Base-by-base conservation (phyloP, 176 grass and related monocot genomes). In the bread wheat (Triticum aestivum) region DNA sequence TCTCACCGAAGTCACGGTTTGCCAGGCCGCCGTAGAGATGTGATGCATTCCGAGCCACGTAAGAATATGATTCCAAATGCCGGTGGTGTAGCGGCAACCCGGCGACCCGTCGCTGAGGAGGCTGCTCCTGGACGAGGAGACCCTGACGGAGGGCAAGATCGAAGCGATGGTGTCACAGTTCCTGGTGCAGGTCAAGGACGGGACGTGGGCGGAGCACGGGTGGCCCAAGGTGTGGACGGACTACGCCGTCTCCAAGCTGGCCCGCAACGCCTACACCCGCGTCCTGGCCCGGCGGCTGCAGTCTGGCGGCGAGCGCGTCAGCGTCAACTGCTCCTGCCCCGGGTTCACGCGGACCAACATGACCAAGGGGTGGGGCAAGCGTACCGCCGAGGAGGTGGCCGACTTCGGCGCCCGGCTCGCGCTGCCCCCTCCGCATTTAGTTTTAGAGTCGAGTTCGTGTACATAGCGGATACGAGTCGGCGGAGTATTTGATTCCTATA, bases 151-250 rank as follows among this genome's bases (percentile, higher is more conserved):
- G 82, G 56, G 52, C 8, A 64, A 79, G 87, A 79, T 98, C 9
- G 91, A 94, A 15, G 52, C 44, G 35, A 92, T 98, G 91, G 93
- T 80, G 82, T 84, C 86, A 21, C 89, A 65, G 80, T 98, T 98
- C 89, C 90, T 98, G 62, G 17, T 30, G 45, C 90, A 98, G 32
- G 96, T 98, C 67, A 92, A 94, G 56, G 69, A 87, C 30, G 91
- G 91, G 86, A 92, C 89, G 29, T 98, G 96, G 93, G 62, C 26
- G 24, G 91, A 29, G 61, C 71, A 84, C 7, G 91, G 96, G 14
- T 98, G 96, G 96, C 96, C 96, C 45, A 86, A 87, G 84, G 91
- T 95, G 69, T 98, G 96, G 96, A 98, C 96, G 20, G 93, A 98
- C 88, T 95, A 98, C 74, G 69, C 96, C 1, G 93, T 98, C 14